phyloP scores from a whole-genome alignment of 768 basidiomycete species.

The Imleria badia region DNA sequence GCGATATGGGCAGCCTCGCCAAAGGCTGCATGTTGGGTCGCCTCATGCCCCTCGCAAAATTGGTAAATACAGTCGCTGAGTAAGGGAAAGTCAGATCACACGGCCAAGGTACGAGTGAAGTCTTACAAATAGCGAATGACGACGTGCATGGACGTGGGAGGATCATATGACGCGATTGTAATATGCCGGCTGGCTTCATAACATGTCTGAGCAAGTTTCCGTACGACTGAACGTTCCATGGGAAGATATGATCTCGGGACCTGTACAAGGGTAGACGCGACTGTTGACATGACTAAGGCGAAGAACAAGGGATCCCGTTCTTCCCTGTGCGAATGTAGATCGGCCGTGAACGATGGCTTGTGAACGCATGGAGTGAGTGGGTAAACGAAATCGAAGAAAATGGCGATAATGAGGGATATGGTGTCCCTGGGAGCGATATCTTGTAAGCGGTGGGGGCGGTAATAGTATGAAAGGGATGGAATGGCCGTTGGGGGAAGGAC shows the following conservation, averaged over 20 bases:
- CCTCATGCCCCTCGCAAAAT: conserved; percentile 86
- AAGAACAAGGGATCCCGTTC: conserved; percentile 90
- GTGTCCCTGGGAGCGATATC: conserved; percentile 81
- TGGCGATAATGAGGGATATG: conserved; percentile 76
- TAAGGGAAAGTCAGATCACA: conserved; percentile 8
- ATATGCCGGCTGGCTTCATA: conserved; percentile 82
- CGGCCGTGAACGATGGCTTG: conserved; percentile 90
- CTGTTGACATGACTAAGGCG: conserved; percentile 84
- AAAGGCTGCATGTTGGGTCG: conserved; percentile 84
- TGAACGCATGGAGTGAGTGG: conserved; percentile 90
- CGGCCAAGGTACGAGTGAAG: neutral
- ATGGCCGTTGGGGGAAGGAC: conserved; percentile 43
- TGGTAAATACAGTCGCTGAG: conserved; percentile 79
- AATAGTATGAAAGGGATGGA: conserved; percentile 69
- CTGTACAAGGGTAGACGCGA: conserved; percentile 86
- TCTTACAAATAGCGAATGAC: conserved; percentile 88
- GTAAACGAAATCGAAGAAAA: conserved; percentile 95
- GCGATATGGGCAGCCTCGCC: conserved; percentile 86
- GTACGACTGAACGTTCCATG: conserved; percentile 81
- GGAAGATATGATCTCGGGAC: conserved; percentile 86
- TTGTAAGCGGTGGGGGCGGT: conserved; percentile 74
- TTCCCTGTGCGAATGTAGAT: conserved; percentile 74
- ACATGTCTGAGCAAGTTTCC: conserved; percentile 77
- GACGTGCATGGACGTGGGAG: conserved; percentile 80
- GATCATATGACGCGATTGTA: conserved; percentile 78